phyloP scores from a whole-genome alignment of 768 basidiomycete species.

The Russula virescens region DNA sequence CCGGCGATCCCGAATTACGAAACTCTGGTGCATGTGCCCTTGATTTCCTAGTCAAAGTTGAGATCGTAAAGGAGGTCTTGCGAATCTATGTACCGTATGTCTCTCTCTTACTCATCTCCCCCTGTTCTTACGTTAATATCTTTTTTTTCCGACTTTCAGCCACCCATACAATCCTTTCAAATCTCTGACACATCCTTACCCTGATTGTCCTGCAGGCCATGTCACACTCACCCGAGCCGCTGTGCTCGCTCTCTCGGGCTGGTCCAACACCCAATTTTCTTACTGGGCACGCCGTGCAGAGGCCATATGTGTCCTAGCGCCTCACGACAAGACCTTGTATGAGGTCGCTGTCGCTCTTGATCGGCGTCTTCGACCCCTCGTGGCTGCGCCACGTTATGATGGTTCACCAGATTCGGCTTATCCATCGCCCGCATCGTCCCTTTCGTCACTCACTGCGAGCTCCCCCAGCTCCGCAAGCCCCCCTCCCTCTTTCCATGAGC shows the following conservation, averaged over 20 bases:
- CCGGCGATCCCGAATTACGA: constrained; percentile 28
- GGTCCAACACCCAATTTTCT: constrained; percentile 51
- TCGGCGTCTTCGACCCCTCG: constrained; percentile 35
- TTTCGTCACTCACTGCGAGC: constrained; percentile 19
- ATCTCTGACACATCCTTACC: constrained; percentile 39
- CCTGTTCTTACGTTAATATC: constrained; percentile 1
- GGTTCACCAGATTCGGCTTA: constrained; percentile 25
- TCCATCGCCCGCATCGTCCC: constrained; percentile 22
- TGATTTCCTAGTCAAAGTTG: constrained; percentile 49
- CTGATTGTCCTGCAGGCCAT: constrained; percentile 36
- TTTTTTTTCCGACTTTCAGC: constrained; percentile 28
- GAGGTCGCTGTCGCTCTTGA: constrained; percentile 39
- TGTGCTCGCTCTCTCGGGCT: constrained; percentile 44
- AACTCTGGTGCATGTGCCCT: constrained; percentile 40
- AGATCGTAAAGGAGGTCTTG: constrained; percentile 45
- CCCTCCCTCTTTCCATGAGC: constrained; percentile 30
- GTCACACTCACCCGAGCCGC: constrained; percentile 45
- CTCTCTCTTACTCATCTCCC: neutral
- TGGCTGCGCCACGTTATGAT: constrained; percentile 19
- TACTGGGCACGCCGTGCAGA: constrained; percentile 50
- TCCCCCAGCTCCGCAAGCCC: constrained; percentile 16
- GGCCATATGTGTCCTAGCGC: constrained; percentile 42
- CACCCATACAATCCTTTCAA: constrained; percentile 50
- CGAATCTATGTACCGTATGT: constrained; percentile 47
- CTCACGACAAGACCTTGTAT: constrained; percentile 37